Conservation (phyloP, 2,329 filamentous ascomycete genomes). For the Colletotrichum plurivorum region DNA sequence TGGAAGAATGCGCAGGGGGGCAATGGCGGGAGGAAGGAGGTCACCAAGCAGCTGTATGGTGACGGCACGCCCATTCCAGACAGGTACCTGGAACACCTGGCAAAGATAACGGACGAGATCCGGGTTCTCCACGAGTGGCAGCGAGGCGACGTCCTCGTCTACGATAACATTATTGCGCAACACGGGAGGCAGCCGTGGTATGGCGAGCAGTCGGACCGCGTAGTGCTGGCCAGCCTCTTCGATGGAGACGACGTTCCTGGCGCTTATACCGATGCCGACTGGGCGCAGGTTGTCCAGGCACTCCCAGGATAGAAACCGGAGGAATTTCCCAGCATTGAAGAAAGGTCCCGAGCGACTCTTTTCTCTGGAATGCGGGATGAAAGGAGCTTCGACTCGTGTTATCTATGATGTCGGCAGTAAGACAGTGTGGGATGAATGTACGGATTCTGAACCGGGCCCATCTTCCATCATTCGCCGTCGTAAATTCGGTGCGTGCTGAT, state of each 20-base stretch:
- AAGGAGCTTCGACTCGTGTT: no score
- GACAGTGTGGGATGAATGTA: no score
- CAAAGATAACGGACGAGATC: constrained; percentile 63
- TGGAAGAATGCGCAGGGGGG: constrained; percentile 50
- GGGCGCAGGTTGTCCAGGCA: constrained; percentile 63
- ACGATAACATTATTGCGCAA: constrained; percentile 63
- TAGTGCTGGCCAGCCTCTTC: constrained; percentile 63
- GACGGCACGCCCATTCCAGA: constrained; percentile 63
- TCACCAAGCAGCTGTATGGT: constrained; percentile 58
- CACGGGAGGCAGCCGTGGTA: constrained; percentile 64
- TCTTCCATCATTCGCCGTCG: no score
- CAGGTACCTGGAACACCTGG: constrained; percentile 57
- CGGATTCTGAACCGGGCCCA: no score
- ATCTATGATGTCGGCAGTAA: no score
- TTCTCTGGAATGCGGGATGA: no score
- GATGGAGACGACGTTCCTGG: constrained; percentile 61
- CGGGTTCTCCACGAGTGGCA: constrained; percentile 64
- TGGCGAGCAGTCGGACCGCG: constrained; percentile 60
- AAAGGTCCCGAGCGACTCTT: no score
- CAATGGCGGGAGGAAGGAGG: constrained; percentile 45
- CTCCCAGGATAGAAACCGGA: constrained; percentile 47
- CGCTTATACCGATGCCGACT: constrained; percentile 56
- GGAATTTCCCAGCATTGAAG: not conserved
- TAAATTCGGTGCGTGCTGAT: no score
- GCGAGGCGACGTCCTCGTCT: constrained; percentile 62